A percentile compares a stretch with the other conserved stretches of the same genome.
These are phyloP conservation scores for Aspergillus indologenus DNA, from an alignment of 495 filamentous ascomycete genomes.

Conservation along the genomic window DNA sequence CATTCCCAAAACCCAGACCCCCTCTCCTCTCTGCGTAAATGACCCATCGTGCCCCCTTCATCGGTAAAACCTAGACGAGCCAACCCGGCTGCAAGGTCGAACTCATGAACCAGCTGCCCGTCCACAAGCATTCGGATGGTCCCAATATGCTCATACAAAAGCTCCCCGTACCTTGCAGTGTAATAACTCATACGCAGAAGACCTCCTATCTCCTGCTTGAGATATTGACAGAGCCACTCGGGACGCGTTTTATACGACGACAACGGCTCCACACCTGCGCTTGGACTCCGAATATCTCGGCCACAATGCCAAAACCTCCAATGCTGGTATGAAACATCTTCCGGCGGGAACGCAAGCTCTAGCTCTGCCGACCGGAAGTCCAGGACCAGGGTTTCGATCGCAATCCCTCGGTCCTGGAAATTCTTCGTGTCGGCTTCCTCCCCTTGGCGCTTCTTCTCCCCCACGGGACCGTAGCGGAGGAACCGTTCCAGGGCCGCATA, in stretches of 20 bases:
- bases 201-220: not conserved
- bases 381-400: not conserved
- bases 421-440: slow-evolving; percentile 13
- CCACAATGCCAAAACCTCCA: no score
- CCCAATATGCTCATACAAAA: slow-evolving; percentile 19
- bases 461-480: slow-evolving; percentile 20
- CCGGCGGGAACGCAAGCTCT: not conserved
- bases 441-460: no score
- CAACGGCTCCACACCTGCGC: no score
- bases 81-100: not conserved
- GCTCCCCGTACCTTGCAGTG: not conserved
- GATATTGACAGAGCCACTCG: not conserved
- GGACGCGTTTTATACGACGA: no score
- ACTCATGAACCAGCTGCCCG: not conserved
- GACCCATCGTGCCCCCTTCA: not conserved
- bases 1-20: slow-evolving; percentile 8
- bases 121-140: slow-evolving; percentile 11
- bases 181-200: slow-evolving; percentile 3
- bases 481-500: slow-evolving; percentile 21
- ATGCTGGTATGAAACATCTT: not conserved
- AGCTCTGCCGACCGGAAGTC: slow-evolving; percentile 1
- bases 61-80: no score
- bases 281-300: no score
- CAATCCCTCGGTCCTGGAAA: not conserved
- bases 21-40: not conserved